These are phyloP conservation scores for Solidago caesia DNA, from an alignment of 129 eudicot species.

Conservation along the genomic window DNA sequence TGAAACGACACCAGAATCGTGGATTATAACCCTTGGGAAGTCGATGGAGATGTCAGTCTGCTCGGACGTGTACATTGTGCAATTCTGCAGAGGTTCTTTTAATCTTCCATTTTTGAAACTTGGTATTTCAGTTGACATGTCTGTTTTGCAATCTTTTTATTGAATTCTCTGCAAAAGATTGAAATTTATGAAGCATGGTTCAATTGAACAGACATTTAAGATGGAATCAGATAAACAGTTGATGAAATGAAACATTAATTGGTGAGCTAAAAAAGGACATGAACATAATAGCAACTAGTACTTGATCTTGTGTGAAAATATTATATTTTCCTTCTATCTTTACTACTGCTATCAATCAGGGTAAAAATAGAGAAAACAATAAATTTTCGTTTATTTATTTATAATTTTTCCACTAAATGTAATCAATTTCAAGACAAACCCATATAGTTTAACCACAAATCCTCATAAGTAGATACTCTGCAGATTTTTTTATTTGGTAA, in stretches of 20 bases:
- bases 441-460: background rate
- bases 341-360: conserved; percentile 26
- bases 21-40: conserved; percentile 10
- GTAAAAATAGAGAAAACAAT: conserved; percentile 22
- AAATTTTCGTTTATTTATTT: background rate
- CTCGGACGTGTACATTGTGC: background rate
- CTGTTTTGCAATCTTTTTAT: background rate
- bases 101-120: conserved; percentile 17
- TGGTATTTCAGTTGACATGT: conserved; percentile 29
- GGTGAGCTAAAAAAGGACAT: conserved; percentile 28
- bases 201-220: conserved; percentile 28
- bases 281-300: conserved; percentile 27
- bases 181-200: conserved; percentile 24
- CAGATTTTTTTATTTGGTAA: background rate
- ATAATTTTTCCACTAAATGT: background rate
- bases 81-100: conserved; percentile 21
- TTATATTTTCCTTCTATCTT: conserved; percentile 12
- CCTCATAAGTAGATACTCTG: background rate
- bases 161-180: conserved; percentile 20
- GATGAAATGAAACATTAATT: conserved; percentile 29
- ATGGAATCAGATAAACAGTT: conserved; percentile 30
- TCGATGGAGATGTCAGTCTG: background rate
- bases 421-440: conserved; percentile 1
- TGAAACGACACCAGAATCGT: conserved; percentile 8
- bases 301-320: conserved; percentile 21